These are phyloP conservation scores for Fusarium sp. DNA, from an alignment of 2,329 filamentous ascomycete species.

Conservation along the genomic window DNA sequence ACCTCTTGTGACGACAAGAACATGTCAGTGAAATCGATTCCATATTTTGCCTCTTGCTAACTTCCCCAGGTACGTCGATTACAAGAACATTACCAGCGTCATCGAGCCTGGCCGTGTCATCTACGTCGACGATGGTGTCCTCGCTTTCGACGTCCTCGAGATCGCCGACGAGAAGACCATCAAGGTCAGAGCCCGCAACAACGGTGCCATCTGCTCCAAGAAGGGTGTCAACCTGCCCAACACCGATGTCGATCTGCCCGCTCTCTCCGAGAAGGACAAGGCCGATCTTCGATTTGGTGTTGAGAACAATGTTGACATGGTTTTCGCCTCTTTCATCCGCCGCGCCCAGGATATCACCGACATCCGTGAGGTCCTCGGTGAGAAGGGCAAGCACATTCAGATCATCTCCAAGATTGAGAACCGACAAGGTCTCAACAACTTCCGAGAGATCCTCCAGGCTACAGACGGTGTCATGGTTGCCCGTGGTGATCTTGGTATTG, in stretches of 20 bases:
- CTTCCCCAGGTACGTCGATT: conserved; percentile 85
- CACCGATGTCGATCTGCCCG: conserved; percentile 97
- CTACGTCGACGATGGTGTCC: conserved; percentile 98
- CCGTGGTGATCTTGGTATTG: conserved; percentile 94
- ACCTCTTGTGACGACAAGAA: conserved; percentile 87
- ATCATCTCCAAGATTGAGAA: conserved; percentile 99
- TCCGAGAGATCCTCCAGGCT: conserved; percentile 93
- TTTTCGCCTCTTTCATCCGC: conserved; percentile 98
- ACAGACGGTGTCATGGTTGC: conserved; percentile 99
- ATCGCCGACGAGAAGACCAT: conserved; percentile 91
- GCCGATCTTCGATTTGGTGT: conserved; percentile 93
- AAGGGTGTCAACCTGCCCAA: conserved; percentile 99
- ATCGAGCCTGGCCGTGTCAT: conserved; percentile 91
- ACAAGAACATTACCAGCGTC: conserved; percentile 99
- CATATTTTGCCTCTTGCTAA: conserved; percentile 11
- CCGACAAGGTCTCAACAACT: conserved; percentile 99
- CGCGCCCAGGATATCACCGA: conserved; percentile 91
- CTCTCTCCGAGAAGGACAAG: conserved; percentile 98
- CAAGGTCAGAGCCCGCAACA: conserved; percentile 90
- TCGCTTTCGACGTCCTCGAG: conserved; percentile 93
- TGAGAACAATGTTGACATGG: conserved; percentile 99
- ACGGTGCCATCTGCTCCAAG: conserved; percentile 97
- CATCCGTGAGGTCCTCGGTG: conserved; percentile 91
- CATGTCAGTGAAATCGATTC: conserved; percentile 75
- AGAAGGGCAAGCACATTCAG: conserved; percentile 95